Base-by-base conservation (phyloP, 75 land plant species). In the Ceratopteris richardii region DNA sequence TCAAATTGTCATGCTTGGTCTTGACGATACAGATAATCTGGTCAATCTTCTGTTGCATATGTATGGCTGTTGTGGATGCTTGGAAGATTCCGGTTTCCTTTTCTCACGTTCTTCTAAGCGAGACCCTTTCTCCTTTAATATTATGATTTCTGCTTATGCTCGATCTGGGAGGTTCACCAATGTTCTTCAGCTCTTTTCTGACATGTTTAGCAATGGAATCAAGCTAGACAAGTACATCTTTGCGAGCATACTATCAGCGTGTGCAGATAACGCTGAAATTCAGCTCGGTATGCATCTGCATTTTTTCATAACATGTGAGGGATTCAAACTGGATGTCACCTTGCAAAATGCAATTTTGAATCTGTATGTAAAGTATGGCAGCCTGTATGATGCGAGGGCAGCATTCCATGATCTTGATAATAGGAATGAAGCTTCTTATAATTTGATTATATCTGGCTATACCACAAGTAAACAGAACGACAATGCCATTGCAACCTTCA, bases 371-470 rank as follows among this genome's bases (percentile, higher is more conserved):
- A 76, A 63, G 33, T 56, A 51, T 54, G 74, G 76, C 1, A 52
- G 18, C 17, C 24, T 61, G 11, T 53, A 51, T 13, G 66, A 67
- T 54, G 76, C 83, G 18, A 11, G 19, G 20, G 22, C 12, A 24
- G 56, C 72, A 29, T 72, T 80, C 29, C 37, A 4, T 9, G 3
- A 33, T 18, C 64, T 68, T 25, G 55, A 61, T n/a, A 65, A 67
- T 40, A 67, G 44, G 54, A 78, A 80, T 61, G 31, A 64, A 10
- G 72, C 71, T 9, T 46, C 69, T 6, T 80, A 69, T 69, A 66
- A 69, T 12, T 60, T 76, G 21, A 72, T 80, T 65, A 77, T 86
- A 13, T 65, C 66, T 39, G 90, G 78, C 0, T 83, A 78, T 66
- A 73, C 86, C 19, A 51, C 76, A 9, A 78, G 81, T 61, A 87